Base-by-base conservation (phyloP, 306 rosid genomes). In the Gillenia trifoliata region DNA sequence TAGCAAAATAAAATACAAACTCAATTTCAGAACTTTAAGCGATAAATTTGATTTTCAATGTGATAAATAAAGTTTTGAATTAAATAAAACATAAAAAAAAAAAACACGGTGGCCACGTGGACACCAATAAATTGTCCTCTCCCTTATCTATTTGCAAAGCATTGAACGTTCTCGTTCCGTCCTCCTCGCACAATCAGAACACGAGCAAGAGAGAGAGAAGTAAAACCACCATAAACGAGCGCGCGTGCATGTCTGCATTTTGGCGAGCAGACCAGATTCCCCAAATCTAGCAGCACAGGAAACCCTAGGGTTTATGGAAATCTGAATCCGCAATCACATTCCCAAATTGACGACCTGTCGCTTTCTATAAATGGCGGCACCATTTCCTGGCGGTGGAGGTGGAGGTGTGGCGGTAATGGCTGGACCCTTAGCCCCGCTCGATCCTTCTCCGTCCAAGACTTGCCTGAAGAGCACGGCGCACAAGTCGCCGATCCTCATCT, bases 401-500 rank as follows among this genome's bases (percentile, higher is more conserved):
- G 81, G 81, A 11, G 81, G 76, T 23, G 86, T 83, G 19, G 83
- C 85, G 15, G 54, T 77, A 15, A 75, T 83, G 83, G 75, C 84
- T n/a, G 83, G 81, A 25, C 36, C 85, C 7, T 41, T 78, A 22
- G 75, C 61, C 40, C 11, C 79, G 10, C 77, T 86, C 49, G 85
- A 83, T 60, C 41, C 85, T 7, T 67, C 87, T 1, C 49, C 81
- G 12, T 71, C 87, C 10, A 67, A 36, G 36, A 16, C 78, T 6
- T 59, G 80, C 59, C 13, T 50, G 40, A 70, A 83, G 70, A 76
- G 70, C 45, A 73, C 86, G 22, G 55, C 69, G 8, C 55, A 76
- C 49, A 64, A 76, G 52, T 83, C 88, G 22, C 87, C 89, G 28
- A 82, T 85, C 15, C 75, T 85, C 17, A 81, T 85, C 15, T 81